These are phyloP conservation scores for Phytophthora melonis DNA, from an alignment of 352 stramenopile genomes.

Conservation along the genomic window DNA sequence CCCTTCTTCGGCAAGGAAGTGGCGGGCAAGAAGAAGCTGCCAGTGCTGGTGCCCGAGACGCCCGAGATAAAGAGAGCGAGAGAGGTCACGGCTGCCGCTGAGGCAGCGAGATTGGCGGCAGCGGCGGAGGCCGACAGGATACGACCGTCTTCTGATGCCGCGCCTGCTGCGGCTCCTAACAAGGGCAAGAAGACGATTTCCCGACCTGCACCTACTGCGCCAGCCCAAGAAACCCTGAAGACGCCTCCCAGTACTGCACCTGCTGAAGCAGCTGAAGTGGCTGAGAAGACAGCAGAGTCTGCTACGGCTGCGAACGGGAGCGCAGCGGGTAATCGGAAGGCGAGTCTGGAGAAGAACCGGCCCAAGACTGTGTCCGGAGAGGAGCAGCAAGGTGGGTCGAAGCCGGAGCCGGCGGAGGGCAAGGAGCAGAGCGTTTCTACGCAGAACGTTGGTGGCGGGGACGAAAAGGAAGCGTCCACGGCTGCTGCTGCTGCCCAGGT, in stretches of 20 bases:
- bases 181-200: too few species aligned
- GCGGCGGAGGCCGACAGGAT: too few species aligned
- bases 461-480: neutral
- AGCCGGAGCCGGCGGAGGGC: neutral
- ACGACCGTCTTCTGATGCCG: too few species aligned
- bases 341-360: conserved; percentile 23
- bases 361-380: too few species aligned
- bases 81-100: neutral
- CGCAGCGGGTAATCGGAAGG: conserved; percentile 25
- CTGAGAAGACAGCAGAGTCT: too few species aligned
- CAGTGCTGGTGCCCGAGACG: neutral
- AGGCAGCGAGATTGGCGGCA: neutral
- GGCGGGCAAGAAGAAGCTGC: neutral
- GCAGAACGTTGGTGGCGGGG: neutral
- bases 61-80: neutral
- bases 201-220: too few species aligned
- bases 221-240: too few species aligned
- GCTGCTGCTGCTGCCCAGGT: neutral
- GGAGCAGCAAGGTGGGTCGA: too few species aligned
- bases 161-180: too few species aligned
- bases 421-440: neutral
- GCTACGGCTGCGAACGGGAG: neutral
- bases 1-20: conserved; percentile 28
- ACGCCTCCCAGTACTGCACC: too few species aligned
- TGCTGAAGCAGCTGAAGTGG: too few species aligned